phyloP scores from a whole-genome alignment of 1,284 basidiomycete genomes.

The Ceratorhiza oryzae-sativae region DNA sequence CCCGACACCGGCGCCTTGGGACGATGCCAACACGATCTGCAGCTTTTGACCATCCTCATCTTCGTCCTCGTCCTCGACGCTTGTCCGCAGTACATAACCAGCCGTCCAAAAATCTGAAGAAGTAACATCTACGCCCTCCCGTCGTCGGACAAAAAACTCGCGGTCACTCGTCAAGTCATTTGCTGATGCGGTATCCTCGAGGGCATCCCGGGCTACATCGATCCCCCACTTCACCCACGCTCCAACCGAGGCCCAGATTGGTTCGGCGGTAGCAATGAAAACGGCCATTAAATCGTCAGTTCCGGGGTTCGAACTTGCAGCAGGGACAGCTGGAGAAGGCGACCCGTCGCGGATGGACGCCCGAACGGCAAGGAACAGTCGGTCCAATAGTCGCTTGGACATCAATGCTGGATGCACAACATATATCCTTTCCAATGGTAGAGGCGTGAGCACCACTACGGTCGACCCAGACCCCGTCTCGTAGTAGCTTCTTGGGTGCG shows the following conservation, averaged over 20 bases:
- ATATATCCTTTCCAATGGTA: conserved; percentile 16
- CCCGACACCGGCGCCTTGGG: conserved; percentile 9
- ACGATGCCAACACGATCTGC: conserved; percentile 21
- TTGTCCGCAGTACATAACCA: conserved; percentile 64
- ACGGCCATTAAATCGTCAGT: conserved; percentile 62
- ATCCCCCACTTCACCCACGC: conserved; percentile 80
- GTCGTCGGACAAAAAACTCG: conserved; percentile 81
- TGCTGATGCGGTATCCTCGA: conserved; percentile 41
- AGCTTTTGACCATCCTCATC: conserved; percentile 46
- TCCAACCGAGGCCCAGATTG: conserved; percentile 75
- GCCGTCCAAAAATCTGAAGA: conserved; percentile 81
- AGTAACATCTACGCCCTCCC: conserved; percentile 68
- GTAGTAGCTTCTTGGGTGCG: conserved; percentile 27
- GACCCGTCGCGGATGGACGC: conserved; percentile 23
- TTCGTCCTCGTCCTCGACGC: conserved; percentile 49
- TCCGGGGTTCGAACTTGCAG: conserved; percentile 56
- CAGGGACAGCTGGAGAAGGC: not conserved
- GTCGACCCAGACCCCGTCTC: not conserved
- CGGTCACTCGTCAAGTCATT: conserved; percentile 49
- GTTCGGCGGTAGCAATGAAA: conserved; percentile 69
- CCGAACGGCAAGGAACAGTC: conserved; percentile 26
- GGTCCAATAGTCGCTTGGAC: conserved; percentile 26
- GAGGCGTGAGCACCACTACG: conserved; percentile 12
- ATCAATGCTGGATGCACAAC: conserved; percentile 23
- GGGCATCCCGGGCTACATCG: conserved; percentile 56